Percentiles rank a stretch among this genome's conserved stretches.
phyloP scores from a whole-genome alignment of 2,329 filamentous ascomycete genomes.

The Furcasterigmium furcatum region DNA sequence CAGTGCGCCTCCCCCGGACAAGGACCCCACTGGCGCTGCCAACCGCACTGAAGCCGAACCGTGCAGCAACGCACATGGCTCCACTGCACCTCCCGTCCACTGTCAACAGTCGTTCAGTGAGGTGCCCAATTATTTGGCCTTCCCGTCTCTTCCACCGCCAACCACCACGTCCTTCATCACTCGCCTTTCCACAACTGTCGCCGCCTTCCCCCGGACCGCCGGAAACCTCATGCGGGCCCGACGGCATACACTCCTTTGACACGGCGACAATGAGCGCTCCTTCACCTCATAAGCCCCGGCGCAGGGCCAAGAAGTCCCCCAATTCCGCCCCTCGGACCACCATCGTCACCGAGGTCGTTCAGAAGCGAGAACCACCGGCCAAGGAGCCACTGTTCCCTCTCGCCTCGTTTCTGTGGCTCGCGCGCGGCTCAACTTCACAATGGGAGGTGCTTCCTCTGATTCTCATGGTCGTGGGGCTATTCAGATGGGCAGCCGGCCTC shows the following conservation, averaged over 20 bases:
- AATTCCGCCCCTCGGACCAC: background rate
- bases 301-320: slow-evolving; percentile 48
- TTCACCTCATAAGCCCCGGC: slow-evolving; percentile 57
- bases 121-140: too few relatives aligned
- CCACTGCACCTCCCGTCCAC: too few relatives aligned
- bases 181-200: background rate
- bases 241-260: background rate
- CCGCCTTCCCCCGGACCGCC: background rate
- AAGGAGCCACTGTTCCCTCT: slow-evolving; percentile 78
- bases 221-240: background rate
- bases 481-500: slow-evolving; percentile 86
- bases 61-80: too few relatives aligned
- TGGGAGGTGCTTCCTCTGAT: slow-evolving; percentile 89
- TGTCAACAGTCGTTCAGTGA: too few relatives aligned
- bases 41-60: too few relatives aligned
- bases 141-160: background rate
- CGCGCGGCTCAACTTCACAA: slow-evolving; percentile 78
- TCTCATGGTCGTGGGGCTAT: slow-evolving; percentile 85
- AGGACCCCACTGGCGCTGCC: too few relatives aligned
- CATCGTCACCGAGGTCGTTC: slow-evolving; percentile 12
- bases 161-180: background rate
- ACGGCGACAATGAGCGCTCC: slow-evolving; percentile 46
- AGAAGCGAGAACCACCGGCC: slow-evolving; percentile 41
- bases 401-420: slow-evolving; percentile 91
- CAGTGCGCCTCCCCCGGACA: too few relatives aligned